Base-by-base conservation (phyloP, 2,329 filamentous ascomycete species). In the Aaosphaeria pasadenensis region DNA sequence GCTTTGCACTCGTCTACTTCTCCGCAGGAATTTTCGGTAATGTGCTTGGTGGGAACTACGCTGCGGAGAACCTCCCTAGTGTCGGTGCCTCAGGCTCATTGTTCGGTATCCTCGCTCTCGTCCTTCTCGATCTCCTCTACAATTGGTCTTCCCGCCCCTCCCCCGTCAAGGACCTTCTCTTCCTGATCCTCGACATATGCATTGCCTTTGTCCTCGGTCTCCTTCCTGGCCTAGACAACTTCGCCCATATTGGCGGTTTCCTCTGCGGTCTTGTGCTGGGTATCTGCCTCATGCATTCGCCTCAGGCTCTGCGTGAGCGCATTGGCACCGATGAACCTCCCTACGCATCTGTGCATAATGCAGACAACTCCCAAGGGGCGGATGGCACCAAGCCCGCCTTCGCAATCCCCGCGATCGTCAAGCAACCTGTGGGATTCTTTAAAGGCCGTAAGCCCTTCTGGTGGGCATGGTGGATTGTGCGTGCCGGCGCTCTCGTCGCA, bases 381-480 rank as follows among this genome's bases (percentile, higher is more conserved):
- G 7, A n/a, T 24, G 39, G 39, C 24, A 28, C 9, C 11, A 30
- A 9, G 6, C 24, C 24, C 11, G 9, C 30, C 9, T 17, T 29
- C 30, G 28, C 24, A 7, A 43, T 30, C 17, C 6, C 28, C 7
- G 29, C 24, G 30, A 80, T 82, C 54, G 64, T 73, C 28, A 77
- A 75, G 53, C 64, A 75, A 46, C 78, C 79, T 0, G 55, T 82
- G 0, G 85, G 83, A 5, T 96, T 96, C 72, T 97, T 97, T 75
- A 92, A 91, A 68, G 90, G 89, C 17, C 82, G 94, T 13, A 96
- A 95, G 69, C 87, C 88, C 24, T 78, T 96, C 6, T 99, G 94
- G 94, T 99, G 94, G 94, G 87, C 77, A 5, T 99, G 94, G 94
- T 97, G 92, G 92, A 71, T 96, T 24, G 79, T 97, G 30, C 83